Evolutionary conservation across 306 rosid genomes (phyloP), one percentile per base, ranked within the genome.

Genomic region (Spatholobus suberectus): DNA sequence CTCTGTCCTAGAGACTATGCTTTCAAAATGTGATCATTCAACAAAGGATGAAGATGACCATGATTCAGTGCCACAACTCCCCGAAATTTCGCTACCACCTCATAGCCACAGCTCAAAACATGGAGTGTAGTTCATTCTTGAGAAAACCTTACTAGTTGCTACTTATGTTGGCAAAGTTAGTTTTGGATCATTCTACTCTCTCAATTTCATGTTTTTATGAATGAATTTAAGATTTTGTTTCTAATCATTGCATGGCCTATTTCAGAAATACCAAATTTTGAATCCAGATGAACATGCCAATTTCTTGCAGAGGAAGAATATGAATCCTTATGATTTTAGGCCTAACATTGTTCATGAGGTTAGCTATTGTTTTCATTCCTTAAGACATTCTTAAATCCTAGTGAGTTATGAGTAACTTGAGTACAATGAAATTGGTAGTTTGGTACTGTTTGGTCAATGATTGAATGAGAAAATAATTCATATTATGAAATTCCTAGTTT

Each of bases 311-410:
- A 81, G 26, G 70, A 67, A 81, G 9, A 63, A 81, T 35, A 73
- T 34, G 58, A 73, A 81, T 54, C 85, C 85, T 35, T 62, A 37
- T 81, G 73, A 59, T 46, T 81, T 44, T 49, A 72, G 84, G 47
- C 84, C 79, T 81, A 79, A 81, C 5, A 81, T 73, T 37, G 75
- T 73, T 9, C 80, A 73, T 35, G 74, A 81, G 85, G 80, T 81
- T 24, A 47, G 79, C 15, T 66, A 35, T 21, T 34, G 52, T 14
- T 35, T 27, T 29, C 73, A 26, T 6, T 20, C 15, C 20, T 27
- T 4, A n/a, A n/a, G n/a, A n/a, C n/a, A n/a, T n/a, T n/a, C n/a
- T n/a, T n/a, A n/a, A n/a, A n/a, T 52, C 32, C 44, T 38, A 5
- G 43, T 1, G 10, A 38, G 9, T 7, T 7, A 38, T 38, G 7